A percentile compares a stretch with the other conserved stretches of the same genome.
Evolutionary conservation across 768 basidiomycete species (phyloP).

Genomic region (Scleroderma bovista): DNA sequence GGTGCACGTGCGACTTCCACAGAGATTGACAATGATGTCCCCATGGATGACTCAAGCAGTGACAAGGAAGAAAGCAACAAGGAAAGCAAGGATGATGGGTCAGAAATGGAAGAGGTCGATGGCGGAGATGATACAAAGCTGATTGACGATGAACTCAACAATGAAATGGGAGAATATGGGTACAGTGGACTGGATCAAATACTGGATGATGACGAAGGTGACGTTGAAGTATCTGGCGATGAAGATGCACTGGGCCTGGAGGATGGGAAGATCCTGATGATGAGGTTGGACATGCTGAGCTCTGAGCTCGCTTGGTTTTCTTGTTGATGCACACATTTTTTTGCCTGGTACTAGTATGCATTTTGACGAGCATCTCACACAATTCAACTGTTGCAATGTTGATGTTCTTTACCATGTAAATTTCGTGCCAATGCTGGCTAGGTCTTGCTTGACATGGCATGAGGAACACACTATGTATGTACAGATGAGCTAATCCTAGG

Average conservation of each 20-base stretch:
- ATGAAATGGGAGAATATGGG: background rate
- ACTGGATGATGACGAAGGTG: background rate
- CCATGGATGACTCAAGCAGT: background rate
- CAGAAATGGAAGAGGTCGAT: background rate
- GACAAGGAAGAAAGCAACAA: background rate
- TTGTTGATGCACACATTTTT: too few species aligned
- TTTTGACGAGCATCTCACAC: too few species aligned
- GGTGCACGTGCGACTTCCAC: too few species aligned
- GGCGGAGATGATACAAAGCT: background rate
- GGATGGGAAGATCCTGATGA: background rate
- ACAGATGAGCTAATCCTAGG: too few species aligned
- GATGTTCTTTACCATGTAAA: too few species aligned
- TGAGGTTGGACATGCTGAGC: background rate
- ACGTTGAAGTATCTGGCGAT: background rate
- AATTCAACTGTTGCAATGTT: too few species aligned
- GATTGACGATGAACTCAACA: background rate
- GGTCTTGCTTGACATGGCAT: too few species aligned
- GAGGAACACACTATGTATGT: too few species aligned
- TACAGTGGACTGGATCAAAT: background rate
- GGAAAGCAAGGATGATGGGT: background rate
- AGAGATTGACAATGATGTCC: background rate
- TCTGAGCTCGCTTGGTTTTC: too few species aligned
- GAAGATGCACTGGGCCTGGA: background rate
- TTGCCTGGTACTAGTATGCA: too few species aligned
- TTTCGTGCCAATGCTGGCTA: too few species aligned